Evolutionary conservation across 176 grass and related monocot genomes (phyloP).

Genomic region (Avena sativa): DNA sequence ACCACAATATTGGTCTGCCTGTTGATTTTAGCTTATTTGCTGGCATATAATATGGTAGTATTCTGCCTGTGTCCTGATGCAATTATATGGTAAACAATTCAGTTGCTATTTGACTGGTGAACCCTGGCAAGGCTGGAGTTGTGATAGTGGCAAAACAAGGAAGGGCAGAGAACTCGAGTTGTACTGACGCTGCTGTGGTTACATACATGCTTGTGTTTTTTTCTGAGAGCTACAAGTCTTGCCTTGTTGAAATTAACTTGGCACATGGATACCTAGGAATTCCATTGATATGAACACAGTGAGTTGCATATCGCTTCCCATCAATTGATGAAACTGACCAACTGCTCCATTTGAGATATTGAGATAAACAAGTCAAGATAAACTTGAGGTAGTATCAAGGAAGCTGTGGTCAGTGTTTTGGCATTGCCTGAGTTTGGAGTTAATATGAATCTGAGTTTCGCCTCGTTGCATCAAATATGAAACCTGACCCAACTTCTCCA

Average conservation of each 20-base stretch:
- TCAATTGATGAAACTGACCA: slow-evolving; percentile 31
- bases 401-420: slow-evolving; percentile 34
- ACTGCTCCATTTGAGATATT: slow-evolving; percentile 23
- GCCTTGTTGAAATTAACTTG: slow-evolving; percentile 29
- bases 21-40: slow-evolving; percentile 37
- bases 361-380: slow-evolving; percentile 25
- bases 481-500: slow-evolving; percentile 1
- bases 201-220: slow-evolving; percentile 14
- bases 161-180: background rate
- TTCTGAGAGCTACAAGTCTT: slow-evolving; percentile 12
- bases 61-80: slow-evolving; percentile 31
- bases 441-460: slow-evolving; percentile 28
- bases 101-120: slow-evolving; percentile 14
- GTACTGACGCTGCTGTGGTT: background rate
- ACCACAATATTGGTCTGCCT: slow-evolving; percentile 31
- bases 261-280: slow-evolving; percentile 18
- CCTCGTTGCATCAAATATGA: slow-evolving; percentile 25
- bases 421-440: slow-evolving; percentile 19
- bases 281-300: slow-evolving; percentile 3
- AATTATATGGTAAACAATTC: slow-evolving; percentile 21
- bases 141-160: slow-evolving; percentile 12
- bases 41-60: background rate
- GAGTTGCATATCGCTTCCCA: slow-evolving; percentile 3
- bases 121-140: slow-evolving; percentile 18
- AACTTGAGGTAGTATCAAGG: slow-evolving; percentile 1